Conservation (phyloP, 441 rosid species). For the Populus tomentosa region DNA sequence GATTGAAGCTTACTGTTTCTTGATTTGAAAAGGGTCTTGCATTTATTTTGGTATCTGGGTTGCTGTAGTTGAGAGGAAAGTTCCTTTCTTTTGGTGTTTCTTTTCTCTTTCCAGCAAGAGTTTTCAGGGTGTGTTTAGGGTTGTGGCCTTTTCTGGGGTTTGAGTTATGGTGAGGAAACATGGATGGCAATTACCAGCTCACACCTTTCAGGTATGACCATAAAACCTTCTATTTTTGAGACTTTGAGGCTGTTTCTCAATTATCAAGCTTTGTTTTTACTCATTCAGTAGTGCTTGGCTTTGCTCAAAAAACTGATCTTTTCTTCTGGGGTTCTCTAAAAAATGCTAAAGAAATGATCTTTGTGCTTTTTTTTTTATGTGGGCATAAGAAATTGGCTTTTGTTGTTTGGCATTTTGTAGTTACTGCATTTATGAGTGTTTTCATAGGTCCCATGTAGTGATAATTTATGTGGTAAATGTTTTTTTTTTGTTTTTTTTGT, state of each 20-base stretch:
- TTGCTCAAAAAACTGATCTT: neutral
- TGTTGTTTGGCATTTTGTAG: neutral
- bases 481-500: constrained; percentile 13
- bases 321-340: neutral
- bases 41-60: neutral
- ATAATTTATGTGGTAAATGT: constrained; percentile 1
- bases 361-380: neutral
- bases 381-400: neutral
- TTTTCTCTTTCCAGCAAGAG: neutral
- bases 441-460: neutral
- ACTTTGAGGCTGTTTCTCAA: neutral
- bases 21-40: neutral
- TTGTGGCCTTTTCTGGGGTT: constrained; percentile 29
- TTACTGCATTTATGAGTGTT: neutral
- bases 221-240: neutral
- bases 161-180: constrained; percentile 83
- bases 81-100: neutral
- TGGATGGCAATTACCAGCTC: constrained; percentile 98
- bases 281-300: constrained; percentile 1
- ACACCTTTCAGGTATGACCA: constrained; percentile 67
- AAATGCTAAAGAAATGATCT: neutral
- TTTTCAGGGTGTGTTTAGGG: constrained; percentile 1
- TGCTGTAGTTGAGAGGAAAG: neutral
- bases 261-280: neutral
- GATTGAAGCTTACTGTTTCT: neutral